These are phyloP conservation scores for Pseudonitzschia multistriata DNA, from an alignment of 108 stramenopile species.

Conservation along the genomic window DNA sequence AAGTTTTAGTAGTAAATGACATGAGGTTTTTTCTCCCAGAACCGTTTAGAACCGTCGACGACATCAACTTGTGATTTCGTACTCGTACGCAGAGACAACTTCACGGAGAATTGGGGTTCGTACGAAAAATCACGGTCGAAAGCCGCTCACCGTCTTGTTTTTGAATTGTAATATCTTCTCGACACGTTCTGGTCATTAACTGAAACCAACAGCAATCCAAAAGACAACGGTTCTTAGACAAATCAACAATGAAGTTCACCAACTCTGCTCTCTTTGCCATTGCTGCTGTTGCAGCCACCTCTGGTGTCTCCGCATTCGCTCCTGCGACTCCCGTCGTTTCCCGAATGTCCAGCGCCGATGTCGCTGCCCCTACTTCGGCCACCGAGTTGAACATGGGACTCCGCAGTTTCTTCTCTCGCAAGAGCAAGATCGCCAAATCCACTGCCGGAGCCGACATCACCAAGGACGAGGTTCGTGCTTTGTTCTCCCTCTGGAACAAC, in stretches of 20 bases:
- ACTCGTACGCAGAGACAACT: neutral
- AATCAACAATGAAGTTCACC: constrained; percentile 15
- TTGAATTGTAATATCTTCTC: neutral
- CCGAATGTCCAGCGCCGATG: constrained; percentile 5
- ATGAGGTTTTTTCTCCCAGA: neutral
- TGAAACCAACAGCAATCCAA: neutral
- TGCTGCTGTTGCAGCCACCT: constrained; percentile 14
- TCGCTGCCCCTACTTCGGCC: constrained; percentile 8
- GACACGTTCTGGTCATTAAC: neutral
- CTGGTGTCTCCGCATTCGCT: neutral
- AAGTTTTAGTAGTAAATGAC: neutral
- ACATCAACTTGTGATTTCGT: too few species aligned
- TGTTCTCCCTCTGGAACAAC: constrained; percentile 70
- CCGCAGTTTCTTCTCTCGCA: constrained; percentile 9
- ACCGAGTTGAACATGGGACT: constrained; percentile 17
- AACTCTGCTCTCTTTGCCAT: constrained; percentile 4
- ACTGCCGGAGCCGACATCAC: constrained; percentile 20
- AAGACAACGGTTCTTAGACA: neutral
- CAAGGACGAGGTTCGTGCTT: constrained; percentile 52
- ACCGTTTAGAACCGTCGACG: neutral
- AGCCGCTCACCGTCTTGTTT: neutral
- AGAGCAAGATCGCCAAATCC: neutral
- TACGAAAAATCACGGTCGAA: neutral
- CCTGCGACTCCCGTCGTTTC: constrained; percentile 5
- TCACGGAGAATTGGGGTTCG: too few species aligned